Percentiles rank a stretch among this genome's conserved stretches.
phyloP scores from a whole-genome alignment of 345 rosid species.

The Chamaenerion angustifolium region DNA sequence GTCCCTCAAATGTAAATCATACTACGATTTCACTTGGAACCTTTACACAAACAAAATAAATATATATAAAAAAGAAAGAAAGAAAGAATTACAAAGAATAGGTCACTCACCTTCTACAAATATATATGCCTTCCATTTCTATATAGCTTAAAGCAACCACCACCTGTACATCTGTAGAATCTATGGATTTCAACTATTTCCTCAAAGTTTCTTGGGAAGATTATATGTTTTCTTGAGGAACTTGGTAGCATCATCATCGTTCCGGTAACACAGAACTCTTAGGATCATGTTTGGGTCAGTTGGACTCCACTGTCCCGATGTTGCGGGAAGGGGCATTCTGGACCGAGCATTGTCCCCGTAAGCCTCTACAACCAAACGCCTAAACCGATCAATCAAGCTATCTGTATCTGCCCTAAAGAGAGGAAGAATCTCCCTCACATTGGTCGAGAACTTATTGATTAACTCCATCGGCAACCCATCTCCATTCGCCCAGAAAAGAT shows the following conservation, averaged over 20 bases:
- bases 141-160: neutral
- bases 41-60: no score
- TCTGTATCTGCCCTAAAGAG: slow-evolving; percentile 72
- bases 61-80: no score
- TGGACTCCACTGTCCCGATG: slow-evolving; percentile 85
- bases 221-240: slow-evolving; percentile 84
- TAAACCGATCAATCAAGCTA: slow-evolving; percentile 68
- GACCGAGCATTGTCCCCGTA: slow-evolving; percentile 72
- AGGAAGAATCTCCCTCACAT: slow-evolving; percentile 61
- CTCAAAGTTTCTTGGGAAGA: slow-evolving; percentile 60
- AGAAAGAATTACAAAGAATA: neutral
- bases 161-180: neutral
- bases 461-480: slow-evolving; percentile 76
- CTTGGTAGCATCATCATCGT: slow-evolving; percentile 68
- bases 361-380: slow-evolving; percentile 51
- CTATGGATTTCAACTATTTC: neutral
- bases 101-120: neutral
- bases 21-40: no score
- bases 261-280: slow-evolving; percentile 74
- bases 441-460: slow-evolving; percentile 56
- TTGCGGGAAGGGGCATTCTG: slow-evolving; percentile 77
- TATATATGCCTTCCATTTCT: neutral
- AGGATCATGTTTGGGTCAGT: slow-evolving; percentile 80
- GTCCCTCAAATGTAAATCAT: no score
- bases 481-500: slow-evolving; percentile 89